Base-by-base conservation (phyloP, 306 rosid species). In the Sicyos baderoa region DNA sequence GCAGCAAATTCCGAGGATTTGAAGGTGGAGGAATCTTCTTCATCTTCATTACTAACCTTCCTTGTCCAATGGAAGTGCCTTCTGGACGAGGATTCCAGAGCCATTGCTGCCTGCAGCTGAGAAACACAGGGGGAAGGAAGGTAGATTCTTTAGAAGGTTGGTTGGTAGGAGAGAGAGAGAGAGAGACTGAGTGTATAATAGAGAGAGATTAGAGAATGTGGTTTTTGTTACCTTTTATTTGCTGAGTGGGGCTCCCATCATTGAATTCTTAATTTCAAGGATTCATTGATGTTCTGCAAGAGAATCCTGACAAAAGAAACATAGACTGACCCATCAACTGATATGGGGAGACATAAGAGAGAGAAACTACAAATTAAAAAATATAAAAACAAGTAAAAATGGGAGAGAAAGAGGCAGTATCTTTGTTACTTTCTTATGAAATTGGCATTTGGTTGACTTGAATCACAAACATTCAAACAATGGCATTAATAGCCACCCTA, bases 41-140 rank as follows among this genome's bases (percentile, higher is more conserved):
- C 80, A 5, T 89, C 96, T 85, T 94, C 96, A 57, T 80, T 81
- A 35, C 86, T 89, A 19, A 90, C 96, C 66, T 94, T 90, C 78
- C 89, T 88, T 14, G 91, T 88, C 96, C 96, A 88, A 84, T 86
- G 95, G 85, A 90, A 90, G 88, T 94, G 99, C 77, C 97, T 84
- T 81, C 86, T 88, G 78, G 97, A 93, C 76, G 95, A 85, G 68
- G 79, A 83, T 72, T 84, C 90, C 71, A 73, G 81, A 70, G 86
- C 87, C 87, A 85, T 89, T 67, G 27, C 77, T 60, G 86, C 70
- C 76, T 82, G 85, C 94, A 84, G 86, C 65, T 71, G 79, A 65
- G 83, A 73, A 29, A 55, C 68, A 35, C 60, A 64, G 63, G 71
- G 55, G 50, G 83, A 32, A 56, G 76, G 44, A 67, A 67, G 72